Conservation (phyloP, 163 green algal genomes). For the Chlorella variabilis region DNA sequence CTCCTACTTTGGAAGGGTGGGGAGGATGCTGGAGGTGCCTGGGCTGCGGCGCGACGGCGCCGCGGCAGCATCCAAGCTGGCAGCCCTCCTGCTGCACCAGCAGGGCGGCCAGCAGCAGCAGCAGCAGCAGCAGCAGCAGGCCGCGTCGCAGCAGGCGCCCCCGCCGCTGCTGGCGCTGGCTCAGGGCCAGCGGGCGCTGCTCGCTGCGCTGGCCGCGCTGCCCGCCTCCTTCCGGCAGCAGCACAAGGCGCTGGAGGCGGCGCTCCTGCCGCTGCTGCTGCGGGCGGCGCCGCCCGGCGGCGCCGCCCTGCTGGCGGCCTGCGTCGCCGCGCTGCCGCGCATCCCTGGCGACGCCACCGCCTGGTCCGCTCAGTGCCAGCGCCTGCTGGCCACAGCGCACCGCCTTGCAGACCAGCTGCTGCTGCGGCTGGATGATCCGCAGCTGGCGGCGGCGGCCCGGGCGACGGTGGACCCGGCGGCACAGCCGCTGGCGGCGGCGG, state of each 20-base stretch:
- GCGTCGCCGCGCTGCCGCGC: conserved; percentile 17
- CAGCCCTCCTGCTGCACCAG: conserved; percentile 11
- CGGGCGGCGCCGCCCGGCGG: not conserved
- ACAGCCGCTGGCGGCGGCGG: conserved; percentile 12
- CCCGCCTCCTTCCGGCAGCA: conserved; percentile 47
- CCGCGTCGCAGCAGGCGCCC: not conserved
- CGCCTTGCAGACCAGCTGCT: conserved; percentile 30
- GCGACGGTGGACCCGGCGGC: not conserved
- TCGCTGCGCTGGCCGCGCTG: conserved; percentile 40
- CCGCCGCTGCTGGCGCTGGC: conserved; percentile 11
- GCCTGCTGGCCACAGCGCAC: conserved; percentile 34
- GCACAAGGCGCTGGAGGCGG: conserved; percentile 38
- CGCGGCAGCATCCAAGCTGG: conserved; percentile 35
- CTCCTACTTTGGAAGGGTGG: conserved; percentile 7
- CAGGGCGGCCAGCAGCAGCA: conserved; percentile 1
- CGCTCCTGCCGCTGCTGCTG: conserved; percentile 26
- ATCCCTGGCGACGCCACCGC: conserved; percentile 25
- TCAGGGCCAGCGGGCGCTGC: conserved; percentile 28
- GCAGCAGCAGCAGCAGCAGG: not conserved
- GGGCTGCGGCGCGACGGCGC: conserved; percentile 40
- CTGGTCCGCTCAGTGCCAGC: conserved; percentile 45
- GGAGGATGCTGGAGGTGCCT: conserved; percentile 36
- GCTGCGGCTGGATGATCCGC: conserved; percentile 35
- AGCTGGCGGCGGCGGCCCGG: conserved; percentile 8
- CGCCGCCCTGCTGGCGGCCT: conserved; percentile 14